Conservation (phyloP, 768 basidiomycete species). For the Kwoniella sp. region DNA sequence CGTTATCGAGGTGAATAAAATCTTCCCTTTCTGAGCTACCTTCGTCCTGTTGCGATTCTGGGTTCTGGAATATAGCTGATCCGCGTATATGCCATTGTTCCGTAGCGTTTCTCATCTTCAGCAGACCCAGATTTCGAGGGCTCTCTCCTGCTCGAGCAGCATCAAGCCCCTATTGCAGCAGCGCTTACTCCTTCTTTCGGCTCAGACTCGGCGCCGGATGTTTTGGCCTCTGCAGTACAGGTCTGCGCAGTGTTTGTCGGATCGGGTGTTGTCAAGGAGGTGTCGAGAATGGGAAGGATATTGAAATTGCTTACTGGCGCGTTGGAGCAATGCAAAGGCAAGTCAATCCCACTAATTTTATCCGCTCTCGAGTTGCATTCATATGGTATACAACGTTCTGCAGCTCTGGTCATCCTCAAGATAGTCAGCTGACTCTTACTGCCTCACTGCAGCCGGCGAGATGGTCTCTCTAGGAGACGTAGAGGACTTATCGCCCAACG, state of each 20-base stretch:
- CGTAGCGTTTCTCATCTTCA: slow-evolving; percentile 76
- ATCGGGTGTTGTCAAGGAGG: slow-evolving; percentile 88
- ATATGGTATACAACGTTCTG: too few relatives aligned
- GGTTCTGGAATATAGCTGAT: not conserved
- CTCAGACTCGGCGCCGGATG: slow-evolving; percentile 91
- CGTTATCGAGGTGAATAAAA: slow-evolving; percentile 74
- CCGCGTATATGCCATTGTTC: not conserved
- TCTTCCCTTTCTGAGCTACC: not conserved
- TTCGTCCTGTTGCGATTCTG: too few relatives aligned
- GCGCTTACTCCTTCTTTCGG: slow-evolving; percentile 96
- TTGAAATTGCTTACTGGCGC: slow-evolving; percentile 83
- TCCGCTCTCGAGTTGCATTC: too few relatives aligned
- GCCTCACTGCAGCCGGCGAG: slow-evolving; percentile 81
- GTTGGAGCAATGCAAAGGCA: slow-evolving; percentile 86
- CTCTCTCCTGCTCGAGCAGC: slow-evolving; percentile 86
- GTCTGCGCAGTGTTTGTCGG: slow-evolving; percentile 95
- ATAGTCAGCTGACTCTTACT: too few relatives aligned
- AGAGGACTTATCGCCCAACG: slow-evolving; percentile 85
- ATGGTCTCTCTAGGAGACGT: slow-evolving; percentile 84
- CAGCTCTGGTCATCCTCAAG: too few relatives aligned
- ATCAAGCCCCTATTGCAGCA: slow-evolving; percentile 97
- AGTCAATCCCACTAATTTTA: too few relatives aligned
- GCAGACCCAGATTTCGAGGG: slow-evolving; percentile 93
- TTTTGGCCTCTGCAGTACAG: slow-evolving; percentile 85
- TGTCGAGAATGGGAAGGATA: slow-evolving; percentile 88